Conservation (phyloP, 1,284 basidiomycete species). For the Apiotrichum montevideense region DNA sequence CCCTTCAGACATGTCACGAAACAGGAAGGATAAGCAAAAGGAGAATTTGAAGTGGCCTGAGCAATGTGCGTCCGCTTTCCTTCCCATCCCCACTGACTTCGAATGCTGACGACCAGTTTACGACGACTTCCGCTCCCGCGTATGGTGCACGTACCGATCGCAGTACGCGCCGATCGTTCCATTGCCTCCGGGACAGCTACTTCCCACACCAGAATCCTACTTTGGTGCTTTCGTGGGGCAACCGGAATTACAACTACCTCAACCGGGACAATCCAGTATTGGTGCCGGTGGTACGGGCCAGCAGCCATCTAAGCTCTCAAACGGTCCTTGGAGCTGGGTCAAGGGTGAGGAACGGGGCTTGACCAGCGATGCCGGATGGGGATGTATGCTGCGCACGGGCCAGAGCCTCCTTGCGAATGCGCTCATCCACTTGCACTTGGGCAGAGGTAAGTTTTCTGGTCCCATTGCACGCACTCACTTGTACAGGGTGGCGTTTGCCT, state of each 20-base stretch:
- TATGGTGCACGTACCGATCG: slow-evolving; percentile 90
- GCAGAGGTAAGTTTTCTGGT: slow-evolving; percentile 60
- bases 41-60: slow-evolving; percentile 43
- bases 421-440: slow-evolving; percentile 72
- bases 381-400: slow-evolving; percentile 93
- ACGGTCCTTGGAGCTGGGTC: slow-evolving; percentile 36
- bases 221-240: slow-evolving; percentile 49
- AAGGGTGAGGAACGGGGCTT: slow-evolving; percentile 63
- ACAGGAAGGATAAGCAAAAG: slow-evolving; percentile 23
- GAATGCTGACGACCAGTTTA: slow-evolving; percentile 56
- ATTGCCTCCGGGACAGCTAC: slow-evolving; percentile 31
- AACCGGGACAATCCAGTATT: background rate
- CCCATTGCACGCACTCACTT: background rate
- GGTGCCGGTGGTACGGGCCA: background rate
- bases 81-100: too few species aligned
- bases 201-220: slow-evolving; percentile 45
- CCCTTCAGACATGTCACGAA: slow-evolving; percentile 1
- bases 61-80: slow-evolving; percentile 32
- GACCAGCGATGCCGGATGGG: slow-evolving; percentile 95
- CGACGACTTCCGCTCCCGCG: slow-evolving; percentile 76
- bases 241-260: background rate
- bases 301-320: slow-evolving; percentile 3
- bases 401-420: slow-evolving; percentile 89
- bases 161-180: slow-evolving; percentile 78
- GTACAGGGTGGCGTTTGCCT: slow-evolving; percentile 69